phyloP scores from a whole-genome alignment of 495 filamentous ascomycete species.

The Beverwykella pulmonaria region DNA sequence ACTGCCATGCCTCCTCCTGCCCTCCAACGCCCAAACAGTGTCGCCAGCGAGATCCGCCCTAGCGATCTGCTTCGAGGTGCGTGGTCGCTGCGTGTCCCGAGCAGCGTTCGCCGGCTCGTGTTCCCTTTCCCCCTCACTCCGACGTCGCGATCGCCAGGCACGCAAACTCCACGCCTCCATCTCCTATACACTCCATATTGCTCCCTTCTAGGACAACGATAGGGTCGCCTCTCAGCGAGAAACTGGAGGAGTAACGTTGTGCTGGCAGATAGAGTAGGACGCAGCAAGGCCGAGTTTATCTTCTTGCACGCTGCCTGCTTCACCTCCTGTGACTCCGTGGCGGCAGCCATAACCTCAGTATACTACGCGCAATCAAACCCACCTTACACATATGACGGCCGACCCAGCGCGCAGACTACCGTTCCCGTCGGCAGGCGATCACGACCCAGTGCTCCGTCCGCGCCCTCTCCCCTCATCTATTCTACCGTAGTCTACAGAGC shows the following conservation, averaged over 20 bases:
- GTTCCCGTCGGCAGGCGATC: neutral
- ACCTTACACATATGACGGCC: neutral
- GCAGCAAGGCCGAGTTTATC: too few species aligned
- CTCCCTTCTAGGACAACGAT: too few species aligned
- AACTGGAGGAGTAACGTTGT: too few species aligned
- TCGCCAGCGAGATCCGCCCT: too few species aligned
- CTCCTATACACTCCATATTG: too few species aligned
- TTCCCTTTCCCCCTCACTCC: neutral
- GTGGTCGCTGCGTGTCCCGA: constrained; percentile 13
- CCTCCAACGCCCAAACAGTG: too few species aligned
- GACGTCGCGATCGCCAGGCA: neutral
- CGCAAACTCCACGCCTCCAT: neutral
- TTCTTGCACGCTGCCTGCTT: too few species aligned
- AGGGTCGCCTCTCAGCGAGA: too few species aligned
- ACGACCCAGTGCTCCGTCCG: constrained; percentile 13
- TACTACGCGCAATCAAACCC: constrained; percentile 2
- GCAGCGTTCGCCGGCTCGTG: constrained; percentile 1
- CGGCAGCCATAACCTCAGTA: neutral
- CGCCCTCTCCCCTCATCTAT: constrained; percentile 10
- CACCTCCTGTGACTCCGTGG: neutral
- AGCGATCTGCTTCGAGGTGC: neutral
- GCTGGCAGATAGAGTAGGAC: too few species aligned
- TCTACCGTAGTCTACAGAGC: constrained; percentile 5
- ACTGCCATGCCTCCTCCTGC: neutral
- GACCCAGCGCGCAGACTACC: neutral